Conservation (phyloP, 228 moss, liverwort and hornwort genomes). For the Sphagnum fallax region DNA sequence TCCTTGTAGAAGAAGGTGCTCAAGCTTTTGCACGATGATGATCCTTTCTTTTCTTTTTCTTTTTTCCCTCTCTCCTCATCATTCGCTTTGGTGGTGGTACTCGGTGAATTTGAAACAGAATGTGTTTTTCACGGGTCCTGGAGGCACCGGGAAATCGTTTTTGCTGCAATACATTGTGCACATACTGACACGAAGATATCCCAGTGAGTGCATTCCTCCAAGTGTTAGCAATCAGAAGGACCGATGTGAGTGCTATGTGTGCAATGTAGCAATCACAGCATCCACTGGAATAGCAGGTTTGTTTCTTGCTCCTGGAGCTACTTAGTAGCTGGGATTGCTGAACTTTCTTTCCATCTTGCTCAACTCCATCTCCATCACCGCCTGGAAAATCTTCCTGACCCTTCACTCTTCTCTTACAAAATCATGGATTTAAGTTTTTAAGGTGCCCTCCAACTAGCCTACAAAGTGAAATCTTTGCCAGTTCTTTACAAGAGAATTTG, state of each 20-base stretch:
- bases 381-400: too few species aligned
- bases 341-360: too few species aligned
- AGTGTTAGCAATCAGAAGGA: not conserved
- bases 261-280: constrained; percentile 73
- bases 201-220: constrained; percentile 10
- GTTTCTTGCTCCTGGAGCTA: too few species aligned
- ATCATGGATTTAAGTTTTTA: too few species aligned
- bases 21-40: not conserved
- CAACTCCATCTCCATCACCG: too few species aligned
- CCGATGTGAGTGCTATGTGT: constrained; percentile 44
- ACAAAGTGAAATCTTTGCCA: too few species aligned
- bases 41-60: not conserved
- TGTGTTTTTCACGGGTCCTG: constrained; percentile 68
- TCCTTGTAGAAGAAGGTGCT: not conserved
- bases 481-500: too few species aligned
- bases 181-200: constrained; percentile 24
- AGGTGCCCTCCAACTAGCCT: too few species aligned
- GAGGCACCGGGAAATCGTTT: constrained; percentile 69
- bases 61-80: not conserved
- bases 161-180: constrained; percentile 46
- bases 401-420: too few species aligned
- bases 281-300: constrained; percentile 77
- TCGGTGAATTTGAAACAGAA: constrained; percentile 25
- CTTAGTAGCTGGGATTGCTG: too few species aligned
- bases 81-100: not conserved